A percentile compares a stretch with the other conserved stretches of the same genome.
Conservation (phyloP, 139 green algal species). For the Ostreobium quekettii region DNA sequence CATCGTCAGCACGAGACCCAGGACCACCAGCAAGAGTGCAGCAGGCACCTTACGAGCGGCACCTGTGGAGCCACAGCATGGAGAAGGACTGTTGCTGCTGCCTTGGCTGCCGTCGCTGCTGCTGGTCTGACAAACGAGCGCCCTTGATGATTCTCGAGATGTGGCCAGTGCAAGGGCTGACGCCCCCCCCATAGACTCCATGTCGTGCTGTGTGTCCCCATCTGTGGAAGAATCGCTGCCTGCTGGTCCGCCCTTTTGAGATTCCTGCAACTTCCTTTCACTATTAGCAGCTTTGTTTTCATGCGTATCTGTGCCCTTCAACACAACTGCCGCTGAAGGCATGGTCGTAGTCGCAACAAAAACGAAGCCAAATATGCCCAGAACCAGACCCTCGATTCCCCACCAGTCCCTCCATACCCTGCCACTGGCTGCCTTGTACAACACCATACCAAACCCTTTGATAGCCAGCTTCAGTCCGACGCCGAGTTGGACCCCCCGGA, state of each 20-base stretch:
- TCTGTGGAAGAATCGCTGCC: background rate
- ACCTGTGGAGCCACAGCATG: background rate
- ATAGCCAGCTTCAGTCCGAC: conserved; percentile 59
- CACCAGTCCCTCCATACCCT: conserved; percentile 17
- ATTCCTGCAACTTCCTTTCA: no score
- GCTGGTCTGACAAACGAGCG: no score
- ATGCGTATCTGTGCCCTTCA: no score
- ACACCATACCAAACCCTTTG: conserved; percentile 33
- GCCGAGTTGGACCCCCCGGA: conserved; percentile 51
- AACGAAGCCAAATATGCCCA: conserved; percentile 32
- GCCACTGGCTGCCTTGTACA: conserved; percentile 8
- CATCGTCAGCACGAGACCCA: conserved; percentile 48
- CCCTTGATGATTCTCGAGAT: no score
- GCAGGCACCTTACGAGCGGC: conserved; percentile 28
- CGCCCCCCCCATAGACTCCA: background rate
- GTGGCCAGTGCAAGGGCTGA: no score
- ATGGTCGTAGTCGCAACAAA: conserved; percentile 43
- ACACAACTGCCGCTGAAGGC: background rate
- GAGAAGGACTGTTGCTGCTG: background rate
- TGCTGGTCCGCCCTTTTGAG: background rate
- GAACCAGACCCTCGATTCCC: conserved; percentile 42
- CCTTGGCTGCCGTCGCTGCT: no score
- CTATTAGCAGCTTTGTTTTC: no score
- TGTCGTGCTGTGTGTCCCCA: background rate
- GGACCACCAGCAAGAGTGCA: conserved; percentile 53